Evolutionary conservation across 495 filamentous ascomycete genomes (phyloP).

Genomic region (Talaromyces stipitatus): DNA sequence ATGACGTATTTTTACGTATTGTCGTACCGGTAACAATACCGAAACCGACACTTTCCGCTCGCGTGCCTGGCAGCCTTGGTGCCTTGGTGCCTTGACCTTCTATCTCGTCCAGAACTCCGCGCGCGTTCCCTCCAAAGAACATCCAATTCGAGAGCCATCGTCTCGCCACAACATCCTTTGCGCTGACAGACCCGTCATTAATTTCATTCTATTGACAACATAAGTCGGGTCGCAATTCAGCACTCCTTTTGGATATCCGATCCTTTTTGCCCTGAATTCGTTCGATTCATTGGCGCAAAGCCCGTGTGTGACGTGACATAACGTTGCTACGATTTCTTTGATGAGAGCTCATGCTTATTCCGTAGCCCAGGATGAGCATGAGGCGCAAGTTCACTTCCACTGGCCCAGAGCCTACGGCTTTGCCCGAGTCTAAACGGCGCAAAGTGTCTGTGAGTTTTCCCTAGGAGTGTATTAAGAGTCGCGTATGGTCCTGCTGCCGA

Average conservation of each 20-base stretch:
- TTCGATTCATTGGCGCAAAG: background rate
- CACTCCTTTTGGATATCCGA: background rate
- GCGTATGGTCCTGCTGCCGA: background rate
- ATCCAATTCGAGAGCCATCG: background rate
- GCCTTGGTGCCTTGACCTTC: background rate
- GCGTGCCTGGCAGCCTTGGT: background rate
- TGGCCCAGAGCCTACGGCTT: slow-evolving; percentile 22
- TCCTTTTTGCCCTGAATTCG: background rate
- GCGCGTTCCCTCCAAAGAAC: slow-evolving; percentile 1
- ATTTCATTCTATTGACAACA: background rate
- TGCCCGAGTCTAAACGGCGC: slow-evolving; percentile 53
- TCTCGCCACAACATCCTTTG: background rate
- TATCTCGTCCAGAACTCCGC: background rate
- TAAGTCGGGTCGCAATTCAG: background rate
- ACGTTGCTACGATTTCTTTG: background rate
- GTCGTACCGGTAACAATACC: background rate
- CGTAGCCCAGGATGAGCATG: slow-evolving; percentile 44
- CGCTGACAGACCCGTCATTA: background rate
- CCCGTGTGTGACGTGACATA: background rate
- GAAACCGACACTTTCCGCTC: background rate
- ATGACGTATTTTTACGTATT: too few relatives aligned
- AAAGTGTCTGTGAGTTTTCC: slow-evolving; percentile 46
- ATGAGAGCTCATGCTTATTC: background rate
- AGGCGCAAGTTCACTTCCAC: slow-evolving; percentile 55
- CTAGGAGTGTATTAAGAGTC: background rate